Conservation (phyloP, 192 early-diverging fungal genomes). For the Lobosporangium transversale region DNA sequence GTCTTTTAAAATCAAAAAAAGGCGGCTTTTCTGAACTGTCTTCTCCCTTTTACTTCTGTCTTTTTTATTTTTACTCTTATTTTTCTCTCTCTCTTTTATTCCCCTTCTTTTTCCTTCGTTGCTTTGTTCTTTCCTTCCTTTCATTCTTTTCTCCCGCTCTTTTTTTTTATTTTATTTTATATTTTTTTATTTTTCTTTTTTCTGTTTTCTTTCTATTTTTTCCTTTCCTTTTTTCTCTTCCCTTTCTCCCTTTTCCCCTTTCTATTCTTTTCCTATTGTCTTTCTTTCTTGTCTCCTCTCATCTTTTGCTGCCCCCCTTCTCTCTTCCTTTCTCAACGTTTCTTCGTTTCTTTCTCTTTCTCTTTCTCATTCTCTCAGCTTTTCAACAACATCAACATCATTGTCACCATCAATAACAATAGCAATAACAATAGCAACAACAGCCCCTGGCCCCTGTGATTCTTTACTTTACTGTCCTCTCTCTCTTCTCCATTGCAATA, state of each 20-base stretch:
- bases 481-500: background rate
- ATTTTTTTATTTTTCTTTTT: slow-evolving; percentile 17
- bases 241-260: background rate
- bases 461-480: background rate
- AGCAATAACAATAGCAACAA: too few relatives aligned
- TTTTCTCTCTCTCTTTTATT: slow-evolving; percentile 13
- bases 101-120: slow-evolving; percentile 8
- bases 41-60: slow-evolving; percentile 1
- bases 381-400: background rate
- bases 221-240: background rate
- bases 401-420: too few relatives aligned
- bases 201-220: background rate
- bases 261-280: too few relatives aligned
- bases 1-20: background rate
- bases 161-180: slow-evolving; percentile 11
- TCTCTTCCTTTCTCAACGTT: background rate
- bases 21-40: background rate
- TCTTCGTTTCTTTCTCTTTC: background rate
- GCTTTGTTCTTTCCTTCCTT: slow-evolving; percentile 16
- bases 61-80: background rate
- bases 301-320: slow-evolving; percentile 13
- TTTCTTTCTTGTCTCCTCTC: slow-evolving; percentile 6
- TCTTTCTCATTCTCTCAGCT: slow-evolving; percentile 4
- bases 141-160: slow-evolving; percentile 6
- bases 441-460: too few relatives aligned